A percentile compares a stretch with the other conserved stretches of the same genome.
Conservation (phyloP, 805 yeast genomes). For the Ogataea ganodermae region DNA sequence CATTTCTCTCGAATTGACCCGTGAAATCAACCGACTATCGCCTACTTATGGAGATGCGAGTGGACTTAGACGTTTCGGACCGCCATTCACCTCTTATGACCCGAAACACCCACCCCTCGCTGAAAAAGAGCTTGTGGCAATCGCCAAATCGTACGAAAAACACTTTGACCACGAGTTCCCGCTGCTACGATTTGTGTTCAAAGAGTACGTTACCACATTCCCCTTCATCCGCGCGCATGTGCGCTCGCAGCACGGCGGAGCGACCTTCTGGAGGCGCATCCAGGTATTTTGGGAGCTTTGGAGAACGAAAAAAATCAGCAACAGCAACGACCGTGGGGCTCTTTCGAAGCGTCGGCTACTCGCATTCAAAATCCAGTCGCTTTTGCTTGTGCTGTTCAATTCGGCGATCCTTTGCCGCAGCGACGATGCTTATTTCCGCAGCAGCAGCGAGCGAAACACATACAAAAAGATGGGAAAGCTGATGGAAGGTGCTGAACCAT, state of each 20-base stretch:
- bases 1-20: conserved; percentile 57
- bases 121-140: conserved; percentile 17
- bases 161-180: conserved; percentile 54
- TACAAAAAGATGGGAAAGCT: conserved; percentile 40
- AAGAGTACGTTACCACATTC: conserved; percentile 62
- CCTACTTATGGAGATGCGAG: conserved; percentile 51
- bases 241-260: conserved; percentile 17
- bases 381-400: conserved; percentile 68
- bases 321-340: conserved; percentile 74
- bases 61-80: conserved; percentile 71
- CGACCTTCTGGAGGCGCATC: conserved; percentile 74
- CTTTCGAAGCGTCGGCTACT: conserved; percentile 69
- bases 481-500: conserved; percentile 16
- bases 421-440: conserved; percentile 52
- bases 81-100: conserved; percentile 62
- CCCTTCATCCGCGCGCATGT: conserved; percentile 69
- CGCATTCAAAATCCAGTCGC: conserved; percentile 59
- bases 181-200: conserved; percentile 63
- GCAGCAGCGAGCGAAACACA: conserved; percentile 40
- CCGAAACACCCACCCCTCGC: conserved; percentile 38
- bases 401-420: conserved; percentile 67
- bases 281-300: conserved; percentile 83
- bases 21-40: conserved; percentile 59
- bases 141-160: conserved; percentile 21
- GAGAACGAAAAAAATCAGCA: conserved; percentile 68